These are phyloP conservation scores for Bryum argenteum DNA, from an alignment of 225 moss, liverwort and hornwort genomes.

Conservation along the genomic window DNA sequence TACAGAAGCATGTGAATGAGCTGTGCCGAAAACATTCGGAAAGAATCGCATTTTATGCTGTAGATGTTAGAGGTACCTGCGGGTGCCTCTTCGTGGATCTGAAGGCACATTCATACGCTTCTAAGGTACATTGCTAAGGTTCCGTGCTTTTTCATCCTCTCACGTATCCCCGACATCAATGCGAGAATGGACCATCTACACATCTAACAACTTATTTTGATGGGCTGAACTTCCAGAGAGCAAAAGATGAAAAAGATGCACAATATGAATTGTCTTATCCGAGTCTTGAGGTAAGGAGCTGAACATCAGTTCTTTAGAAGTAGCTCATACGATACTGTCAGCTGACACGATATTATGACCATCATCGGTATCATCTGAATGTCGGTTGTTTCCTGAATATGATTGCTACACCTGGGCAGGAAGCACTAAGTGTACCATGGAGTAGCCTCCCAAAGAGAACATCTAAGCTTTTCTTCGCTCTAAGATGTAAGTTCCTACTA, in stretches of 20 bases:
- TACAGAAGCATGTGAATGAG: constrained; percentile 84
- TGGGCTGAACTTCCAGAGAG: constrained; percentile 60
- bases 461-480: constrained; percentile 77
- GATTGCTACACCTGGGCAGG: constrained; percentile 50
- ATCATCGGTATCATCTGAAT: neutral
- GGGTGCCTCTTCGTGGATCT: constrained; percentile 94
- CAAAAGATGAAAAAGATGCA: constrained; percentile 63
- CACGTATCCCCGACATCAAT: constrained; percentile 2
- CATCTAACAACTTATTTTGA: constrained; percentile 13
- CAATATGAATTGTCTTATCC: constrained; percentile 62
- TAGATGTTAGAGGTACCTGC: constrained; percentile 76
- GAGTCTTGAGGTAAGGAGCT: constrained; percentile 68
- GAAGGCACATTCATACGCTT: constrained; percentile 66
- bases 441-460: constrained; percentile 77
- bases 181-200: neutral
- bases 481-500: constrained; percentile 65
- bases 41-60: constrained; percentile 84
- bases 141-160: constrained; percentile 8
- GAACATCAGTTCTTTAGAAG: neutral
- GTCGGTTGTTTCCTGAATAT: neutral
- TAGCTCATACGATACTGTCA: constrained; percentile 18
- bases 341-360: neutral
- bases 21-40: constrained; percentile 86
- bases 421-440: constrained; percentile 71
- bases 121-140: constrained; percentile 59